Conservation (phyloP, 768 basidiomycete genomes). For the Lentinus brumalis region DNA sequence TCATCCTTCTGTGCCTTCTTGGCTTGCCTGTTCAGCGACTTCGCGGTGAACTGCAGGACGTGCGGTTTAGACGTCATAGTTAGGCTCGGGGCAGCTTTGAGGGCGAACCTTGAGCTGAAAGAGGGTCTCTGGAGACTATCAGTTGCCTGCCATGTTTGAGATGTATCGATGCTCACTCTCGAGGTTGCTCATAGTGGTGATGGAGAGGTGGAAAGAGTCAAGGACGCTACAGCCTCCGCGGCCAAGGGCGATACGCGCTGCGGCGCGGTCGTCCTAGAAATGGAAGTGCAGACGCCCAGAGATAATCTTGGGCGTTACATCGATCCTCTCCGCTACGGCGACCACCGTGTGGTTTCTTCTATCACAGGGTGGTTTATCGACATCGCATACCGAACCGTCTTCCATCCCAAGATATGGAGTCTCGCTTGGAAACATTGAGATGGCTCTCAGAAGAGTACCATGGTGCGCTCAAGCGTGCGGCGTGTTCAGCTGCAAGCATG, state of each 20-base stretch:
- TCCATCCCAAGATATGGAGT: too few species aligned
- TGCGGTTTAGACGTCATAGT: slow-evolving; percentile 6
- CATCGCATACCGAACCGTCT: too few species aligned
- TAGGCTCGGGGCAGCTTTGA: neutral
- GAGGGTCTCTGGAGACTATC: slow-evolving; percentile 75
- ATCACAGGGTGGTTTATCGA: too few species aligned
- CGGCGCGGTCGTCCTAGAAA: slow-evolving; percentile 8
- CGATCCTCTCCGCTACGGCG: neutral
- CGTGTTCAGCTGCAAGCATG: neutral
- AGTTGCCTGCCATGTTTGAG: slow-evolving; percentile 22
- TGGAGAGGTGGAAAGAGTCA: slow-evolving; percentile 6
- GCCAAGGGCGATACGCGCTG: slow-evolving; percentile 14
- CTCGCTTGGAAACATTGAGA: neutral
- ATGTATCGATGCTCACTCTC: slow-evolving; percentile 67
- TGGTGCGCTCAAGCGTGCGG: neutral
- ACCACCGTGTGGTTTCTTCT: neutral
- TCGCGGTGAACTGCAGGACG: slow-evolving; percentile 86
- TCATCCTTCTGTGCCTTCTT: slow-evolving; percentile 99
- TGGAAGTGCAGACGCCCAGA: slow-evolving; percentile 8
- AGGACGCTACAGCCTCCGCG: slow-evolving; percentile 5
- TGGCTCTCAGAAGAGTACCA: slow-evolving; percentile 17
- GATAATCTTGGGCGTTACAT: slow-evolving; percentile 14
- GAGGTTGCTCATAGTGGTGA: slow-evolving; percentile 68
- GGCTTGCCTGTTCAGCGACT: slow-evolving; percentile 90
- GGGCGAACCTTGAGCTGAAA: slow-evolving; percentile 90